Evolutionary conservation across 2,329 filamentous ascomycete genomes (phyloP), one percentile per base, ranked within the genome.

Genomic region (Dactylellina sp.): DNA sequence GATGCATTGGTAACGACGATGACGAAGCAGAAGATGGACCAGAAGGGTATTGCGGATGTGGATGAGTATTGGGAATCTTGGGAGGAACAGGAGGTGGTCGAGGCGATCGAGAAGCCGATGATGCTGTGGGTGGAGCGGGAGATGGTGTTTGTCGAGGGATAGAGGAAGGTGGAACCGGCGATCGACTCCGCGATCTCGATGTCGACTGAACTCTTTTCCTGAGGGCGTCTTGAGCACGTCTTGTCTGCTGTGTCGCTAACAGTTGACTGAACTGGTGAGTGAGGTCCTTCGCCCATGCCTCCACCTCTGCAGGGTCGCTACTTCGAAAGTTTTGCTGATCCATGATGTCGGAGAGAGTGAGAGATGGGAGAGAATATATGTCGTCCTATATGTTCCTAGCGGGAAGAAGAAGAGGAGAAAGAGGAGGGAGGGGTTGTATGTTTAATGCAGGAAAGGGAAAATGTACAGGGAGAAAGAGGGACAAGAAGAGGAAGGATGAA

Each of bases 251-350:
- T 68, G 91, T 92, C 81, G 91, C 90, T 79, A 98, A 85, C 74
- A 96, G 84, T 76, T 93, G 90, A 80, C 96, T 92, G 81, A 97
- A 97, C 79, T 92, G 90, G 78, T 90, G 84, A 57, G 91, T 89
- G 78, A 98, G 84, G 71, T 93, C 91, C 78, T 88, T 86, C 24
- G 93, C 92, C 88, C 89, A 91, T 79, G 87, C 86, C 79, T 93
- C 90, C 79, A 89, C 89, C 78, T 87, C 79, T 72, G 76, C 77
- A 76, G 78, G 80, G 61, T 79, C 79, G 70, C 52, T 42, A 55
- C 77, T 74, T 65, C 80, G 79, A 65, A 78, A 79, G 61, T 63
- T 63, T 56, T 72, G 71, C 76, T 80, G 79, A 79, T 81, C 80
- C 78, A 80, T 80, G 81, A 81, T 82, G 79, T 78, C 80, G 71